Conservation (phyloP, 2,329 filamentous ascomycete genomes). For the Phoma sp. region DNA sequence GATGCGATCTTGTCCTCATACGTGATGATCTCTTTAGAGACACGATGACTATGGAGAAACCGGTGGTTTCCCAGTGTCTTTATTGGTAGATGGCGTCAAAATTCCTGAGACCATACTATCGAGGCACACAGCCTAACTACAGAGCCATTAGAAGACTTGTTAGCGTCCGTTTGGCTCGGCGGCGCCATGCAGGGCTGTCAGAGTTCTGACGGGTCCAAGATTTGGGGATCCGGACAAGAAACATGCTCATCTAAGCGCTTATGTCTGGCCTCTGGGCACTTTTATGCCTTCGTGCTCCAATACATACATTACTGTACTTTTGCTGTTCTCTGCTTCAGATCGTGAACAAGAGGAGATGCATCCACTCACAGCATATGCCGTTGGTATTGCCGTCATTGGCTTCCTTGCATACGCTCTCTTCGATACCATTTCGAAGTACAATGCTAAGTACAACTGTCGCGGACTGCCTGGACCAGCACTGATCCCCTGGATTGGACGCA, state of each 20-base stretch:
- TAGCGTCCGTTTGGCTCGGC: constrained; percentile 1
- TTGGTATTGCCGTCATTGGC: constrained; percentile 46
- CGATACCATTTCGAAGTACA: constrained; percentile 45
- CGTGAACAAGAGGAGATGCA: constrained; percentile 42
- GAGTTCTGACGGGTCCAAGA: constrained; percentile 14
- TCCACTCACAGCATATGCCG: constrained; percentile 46
- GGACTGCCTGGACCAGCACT: constrained; percentile 51
- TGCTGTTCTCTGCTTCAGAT: neutral
- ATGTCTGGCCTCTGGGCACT: constrained; percentile 26
- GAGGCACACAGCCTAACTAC: neutral
- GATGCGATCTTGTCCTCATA: neutral
- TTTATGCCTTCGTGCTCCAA: constrained; percentile 8
- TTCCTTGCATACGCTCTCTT: constrained; percentile 46
- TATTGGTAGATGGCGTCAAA: neutral
- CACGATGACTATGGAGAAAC: neutral
- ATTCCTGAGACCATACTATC: neutral
- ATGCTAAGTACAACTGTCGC: constrained; percentile 43
- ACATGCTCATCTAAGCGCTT: constrained; percentile 2
- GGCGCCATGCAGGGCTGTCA: constrained; percentile 15
- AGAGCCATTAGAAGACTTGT: neutral
- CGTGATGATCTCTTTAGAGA: neutral
- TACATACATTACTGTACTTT: constrained; percentile 3
- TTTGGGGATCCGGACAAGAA: constrained; percentile 33
- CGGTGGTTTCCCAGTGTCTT: neutral
- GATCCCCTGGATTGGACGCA: constrained; percentile 44